Conservation (phyloP, 2,329 filamentous ascomycete genomes). For the Ilyonectria sp. region DNA sequence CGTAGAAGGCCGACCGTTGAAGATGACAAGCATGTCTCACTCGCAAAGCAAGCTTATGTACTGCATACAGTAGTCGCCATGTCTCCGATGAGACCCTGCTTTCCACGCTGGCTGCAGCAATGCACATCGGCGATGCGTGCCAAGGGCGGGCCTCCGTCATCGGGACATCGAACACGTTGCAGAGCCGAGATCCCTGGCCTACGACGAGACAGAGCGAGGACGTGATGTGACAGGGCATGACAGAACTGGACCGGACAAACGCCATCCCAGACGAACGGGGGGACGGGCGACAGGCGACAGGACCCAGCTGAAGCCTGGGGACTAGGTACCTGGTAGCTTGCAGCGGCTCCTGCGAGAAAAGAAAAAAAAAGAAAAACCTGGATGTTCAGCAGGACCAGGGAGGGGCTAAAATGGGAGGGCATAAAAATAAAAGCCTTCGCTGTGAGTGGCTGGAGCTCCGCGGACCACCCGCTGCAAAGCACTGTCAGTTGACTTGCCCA, state of each 20-base stretch:
- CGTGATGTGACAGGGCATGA: neutral
- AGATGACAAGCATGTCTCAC: constrained; percentile 7
- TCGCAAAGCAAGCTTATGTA: neutral
- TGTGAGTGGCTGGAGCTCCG: constrained; percentile 21
- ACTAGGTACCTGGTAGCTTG: neutral
- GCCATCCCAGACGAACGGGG: neutral
- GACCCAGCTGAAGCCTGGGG: neutral
- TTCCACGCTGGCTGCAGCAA: constrained; percentile 1
- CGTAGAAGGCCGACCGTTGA: constrained; percentile 14
- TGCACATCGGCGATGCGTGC: constrained; percentile 11
- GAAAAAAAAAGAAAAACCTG: constrained; percentile 18
- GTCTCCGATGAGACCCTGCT: neutral
- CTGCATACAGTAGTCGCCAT: constrained; percentile 10
- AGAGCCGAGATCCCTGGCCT: constrained; percentile 13
- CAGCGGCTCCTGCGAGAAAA: constrained; percentile 24
- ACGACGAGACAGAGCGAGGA: neutral
- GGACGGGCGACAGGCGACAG: too few relatives aligned
- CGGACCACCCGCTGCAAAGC: constrained; percentile 28
- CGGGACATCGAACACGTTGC: constrained; percentile 34
- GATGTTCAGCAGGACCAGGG: constrained; percentile 28
- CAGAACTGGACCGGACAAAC: neutral
- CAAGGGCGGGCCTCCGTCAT: constrained; percentile 31
- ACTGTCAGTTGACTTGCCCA: constrained; percentile 30
- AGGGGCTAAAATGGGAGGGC: constrained; percentile 19
- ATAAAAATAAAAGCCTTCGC: constrained; percentile 24